Base-by-base conservation (phyloP, 805 yeast species). In the Metschnikowia anglica region DNA sequence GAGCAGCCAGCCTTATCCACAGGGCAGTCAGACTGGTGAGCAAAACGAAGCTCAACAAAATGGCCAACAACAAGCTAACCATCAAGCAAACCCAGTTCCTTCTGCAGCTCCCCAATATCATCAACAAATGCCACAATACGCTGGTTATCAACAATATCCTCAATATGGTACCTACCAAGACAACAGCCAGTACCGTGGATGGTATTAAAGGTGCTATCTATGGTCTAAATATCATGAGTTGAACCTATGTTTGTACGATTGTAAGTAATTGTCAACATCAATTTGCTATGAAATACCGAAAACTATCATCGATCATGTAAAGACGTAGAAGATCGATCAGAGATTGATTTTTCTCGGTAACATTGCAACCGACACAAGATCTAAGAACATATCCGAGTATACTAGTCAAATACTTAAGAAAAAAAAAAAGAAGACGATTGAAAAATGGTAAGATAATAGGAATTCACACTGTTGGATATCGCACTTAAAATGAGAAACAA, bases 61-160 rank as follows among this genome's bases (percentile, higher is more conserved):
- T 26, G 53, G 51, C 10, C 61, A 51, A 28, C 67, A 56, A 41
- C 65, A 60, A 40, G 56, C 48, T 13, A 56, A 61, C 23, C 61
- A 57, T 24, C 62, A 49, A 20, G 32, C 44, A 4, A 16, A 39
- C 13, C 46, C 40, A 3, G 46, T 46, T 25, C 54, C 54, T 25
- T 41, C 51, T 20, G 51, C 42, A 13, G 49, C 46, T 20, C 56
- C 56, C 17, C 61, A 57, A 43, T 54, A 58, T 40, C 62, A 64
- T 21, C 68, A 65, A 44, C 74, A 70, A 54, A 59, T 62, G 44
- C 74, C 73, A 20, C 73, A 70, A 56, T 70, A 65, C 51, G 73
- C 66, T 32, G 73, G 62, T n/a, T 70, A 69, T 53, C 76, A 70
- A 54, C 75, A 70, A 54, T 70, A 69, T 56, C 74, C 75, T 10